These are phyloP conservation scores for Exophiala alcalophila DNA, from an alignment of 2,329 filamentous ascomycete genomes.

Conservation along the genomic window DNA sequence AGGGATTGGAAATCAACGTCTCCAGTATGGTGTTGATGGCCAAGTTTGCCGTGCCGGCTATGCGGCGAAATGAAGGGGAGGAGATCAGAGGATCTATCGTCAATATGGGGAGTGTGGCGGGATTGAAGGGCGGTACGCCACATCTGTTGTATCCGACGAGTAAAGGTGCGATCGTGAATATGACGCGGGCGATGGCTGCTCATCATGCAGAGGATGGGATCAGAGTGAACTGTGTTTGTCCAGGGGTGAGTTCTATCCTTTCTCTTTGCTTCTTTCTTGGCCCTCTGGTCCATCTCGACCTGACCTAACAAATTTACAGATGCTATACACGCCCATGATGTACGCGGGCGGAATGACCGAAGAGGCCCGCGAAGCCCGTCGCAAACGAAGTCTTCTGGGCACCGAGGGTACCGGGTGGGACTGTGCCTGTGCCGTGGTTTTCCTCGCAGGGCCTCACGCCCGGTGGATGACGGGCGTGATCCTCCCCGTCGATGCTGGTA, in stretches of 20 bases:
- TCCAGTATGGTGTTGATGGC: slow-evolving; percentile 64
- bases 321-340: slow-evolving; percentile 54
- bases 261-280: too few species aligned
- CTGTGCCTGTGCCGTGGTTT: slow-evolving; percentile 49
- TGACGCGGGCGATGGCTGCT: slow-evolving; percentile 56
- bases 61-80: slow-evolving; percentile 52
- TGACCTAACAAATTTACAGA: too few species aligned
- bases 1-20: slow-evolving; percentile 60
- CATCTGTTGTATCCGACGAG: slow-evolving; percentile 53
- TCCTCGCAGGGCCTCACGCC: slow-evolving; percentile 51
- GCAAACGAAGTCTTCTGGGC: slow-evolving; percentile 49
- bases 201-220: slow-evolving; percentile 53
- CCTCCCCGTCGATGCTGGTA: slow-evolving; percentile 48
- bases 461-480: slow-evolving; percentile 52
- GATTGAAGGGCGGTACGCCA: slow-evolving; percentile 52
- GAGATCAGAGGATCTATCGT: slow-evolving; percentile 44
- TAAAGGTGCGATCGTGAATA: slow-evolving; percentile 55
- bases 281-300: too few species aligned
- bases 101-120: slow-evolving; percentile 62
- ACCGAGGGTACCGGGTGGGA: slow-evolving; percentile 57
- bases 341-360: slow-evolving; percentile 54
- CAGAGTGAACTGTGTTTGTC: slow-evolving; percentile 57
- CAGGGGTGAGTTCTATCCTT: slow-evolving; percentile 43
- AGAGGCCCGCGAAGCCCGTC: slow-evolving; percentile 48
- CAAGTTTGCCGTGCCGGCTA: slow-evolving; percentile 59